phyloP scores from a whole-genome alignment of 2,329 filamentous ascomycete genomes.

The Aureobasidium leucospermi region DNA sequence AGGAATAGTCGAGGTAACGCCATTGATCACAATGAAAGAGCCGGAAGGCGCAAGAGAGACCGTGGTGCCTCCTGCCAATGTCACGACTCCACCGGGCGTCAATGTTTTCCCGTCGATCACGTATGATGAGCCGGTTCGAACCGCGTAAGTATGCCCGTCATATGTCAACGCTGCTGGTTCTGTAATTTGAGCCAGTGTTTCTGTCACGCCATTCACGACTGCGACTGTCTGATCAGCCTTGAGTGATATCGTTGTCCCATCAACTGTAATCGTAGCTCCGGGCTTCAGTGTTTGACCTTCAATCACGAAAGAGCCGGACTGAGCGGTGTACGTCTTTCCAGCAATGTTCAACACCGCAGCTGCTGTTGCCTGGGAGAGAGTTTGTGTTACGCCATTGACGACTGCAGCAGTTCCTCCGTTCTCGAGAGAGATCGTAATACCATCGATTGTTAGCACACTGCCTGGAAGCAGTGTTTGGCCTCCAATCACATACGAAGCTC shows the following conservation, averaged over 20 bases:
- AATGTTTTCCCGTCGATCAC: slow-evolving; percentile 11
- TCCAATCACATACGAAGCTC: slow-evolving; percentile 20
- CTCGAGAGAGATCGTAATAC: slow-evolving; percentile 19
- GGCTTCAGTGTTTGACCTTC: slow-evolving; percentile 23
- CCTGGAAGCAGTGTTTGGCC: slow-evolving; percentile 20
- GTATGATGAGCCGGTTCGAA: slow-evolving; percentile 18
- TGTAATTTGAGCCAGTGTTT: neutral
- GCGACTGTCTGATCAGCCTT: slow-evolving; percentile 16
- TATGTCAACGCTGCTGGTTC: slow-evolving; percentile 4
- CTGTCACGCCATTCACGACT: slow-evolving; percentile 20
- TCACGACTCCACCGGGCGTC: slow-evolving; percentile 10
- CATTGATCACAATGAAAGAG: slow-evolving; percentile 33
- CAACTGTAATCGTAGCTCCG: slow-evolving; percentile 25
- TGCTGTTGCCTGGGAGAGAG: slow-evolving; percentile 15
- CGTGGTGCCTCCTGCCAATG: slow-evolving; percentile 11
- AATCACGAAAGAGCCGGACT: slow-evolving; percentile 19
- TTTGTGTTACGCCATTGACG: slow-evolving; percentile 25
- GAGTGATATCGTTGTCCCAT: slow-evolving; percentile 17
- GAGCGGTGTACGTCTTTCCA: slow-evolving; percentile 20
- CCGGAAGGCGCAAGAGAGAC: slow-evolving; percentile 29
- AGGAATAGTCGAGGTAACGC: slow-evolving; percentile 15
- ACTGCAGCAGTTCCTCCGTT: slow-evolving; percentile 23
- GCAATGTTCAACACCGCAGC: slow-evolving; percentile 26
- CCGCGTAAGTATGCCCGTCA: slow-evolving; percentile 14
- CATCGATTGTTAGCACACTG: slow-evolving; percentile 18